These are phyloP conservation scores for Gossypium schwendimanii DNA, from an alignment of 441 rosid species.

Conservation along the genomic window DNA sequence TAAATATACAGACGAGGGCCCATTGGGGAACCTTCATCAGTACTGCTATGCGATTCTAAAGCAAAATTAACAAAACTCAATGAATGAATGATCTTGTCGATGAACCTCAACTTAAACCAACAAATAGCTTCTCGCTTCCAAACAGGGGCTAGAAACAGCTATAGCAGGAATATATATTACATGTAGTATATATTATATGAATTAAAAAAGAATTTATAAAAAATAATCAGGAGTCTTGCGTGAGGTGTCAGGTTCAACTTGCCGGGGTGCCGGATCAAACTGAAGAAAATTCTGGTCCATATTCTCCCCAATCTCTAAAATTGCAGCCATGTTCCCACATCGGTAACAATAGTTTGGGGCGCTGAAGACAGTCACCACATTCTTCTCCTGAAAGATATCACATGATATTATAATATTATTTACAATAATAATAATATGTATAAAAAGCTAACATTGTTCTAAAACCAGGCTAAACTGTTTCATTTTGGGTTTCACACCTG, in stretches of 20 bases:
- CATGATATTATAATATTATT: background rate
- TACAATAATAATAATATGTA: background rate
- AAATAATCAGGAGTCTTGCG: constrained; percentile 99
- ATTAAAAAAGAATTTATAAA: constrained; percentile 41
- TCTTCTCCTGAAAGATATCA: constrained; percentile 54
- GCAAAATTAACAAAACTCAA: constrained; percentile 33
- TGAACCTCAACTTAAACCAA: constrained; percentile 40
- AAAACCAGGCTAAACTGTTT: background rate
- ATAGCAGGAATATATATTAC: constrained; percentile 22
- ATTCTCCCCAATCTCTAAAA: constrained; percentile 91
- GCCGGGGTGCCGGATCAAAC: constrained; percentile 96
- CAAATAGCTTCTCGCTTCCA: constrained; percentile 24
- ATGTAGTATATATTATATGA: too few relatives aligned
- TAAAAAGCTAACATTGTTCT: background rate
- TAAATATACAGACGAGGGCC: constrained; percentile 35
- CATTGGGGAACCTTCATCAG: constrained; percentile 19
- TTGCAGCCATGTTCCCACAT: constrained; percentile 98
- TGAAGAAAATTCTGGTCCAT: constrained; percentile 97
- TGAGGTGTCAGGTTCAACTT: constrained; percentile 88
- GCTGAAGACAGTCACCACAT: constrained; percentile 94
- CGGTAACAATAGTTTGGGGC: constrained; percentile 98
- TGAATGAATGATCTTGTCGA: constrained; percentile 28
- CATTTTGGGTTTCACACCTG: constrained; percentile 38
- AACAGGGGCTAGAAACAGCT: constrained; percentile 33
- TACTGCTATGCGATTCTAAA: constrained; percentile 18